Evolutionary conservation across 1,284 basidiomycete species (phyloP), one percentile per base, ranked within the genome.

Genomic region (Omphalotus olearius): DNA sequence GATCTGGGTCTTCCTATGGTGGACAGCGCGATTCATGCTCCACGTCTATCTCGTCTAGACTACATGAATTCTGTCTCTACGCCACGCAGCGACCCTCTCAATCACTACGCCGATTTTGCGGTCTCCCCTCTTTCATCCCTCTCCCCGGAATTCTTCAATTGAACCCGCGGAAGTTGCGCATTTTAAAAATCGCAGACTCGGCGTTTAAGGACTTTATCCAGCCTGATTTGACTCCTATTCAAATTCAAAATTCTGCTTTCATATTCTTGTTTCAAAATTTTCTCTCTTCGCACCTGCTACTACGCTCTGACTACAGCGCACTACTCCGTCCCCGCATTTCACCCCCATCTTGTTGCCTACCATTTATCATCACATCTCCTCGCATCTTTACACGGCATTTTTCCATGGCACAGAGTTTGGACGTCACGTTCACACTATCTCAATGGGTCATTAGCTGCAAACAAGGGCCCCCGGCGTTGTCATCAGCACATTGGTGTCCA

Each of bases 91-190:
- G 18, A 52, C 18, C 20, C 45, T 16, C 28, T 37, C 11, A 56
- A 58, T 47, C 68, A 69, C 52, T 79, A 77, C 56, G 75, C 75
- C 48, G 75, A 79, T 59, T 75, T 79, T 59, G 69, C 72, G 46
- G 70, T 74, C 51, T 77, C 76, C 33, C 74, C 75, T 36, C 76
- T 79, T 45, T 76, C 75, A 20, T 68, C 69, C 33, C 73, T 70
- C 38, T 66, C 72, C 13, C 71, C 73, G 38, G 60, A 69, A 54
- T 68, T 80, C 55, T 72, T 74, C 60, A 75, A 75, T 58, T 80
- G 64, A 69, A 47, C 2, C 30, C 30, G 30, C 30, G 30, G 4
- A 30, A 44, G 16, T 45, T 35, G 25, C 18, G 39, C 16, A 39
- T 45, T 36, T 14, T n/a, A 46, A 30, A 39, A 45, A 33, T 45